A percentile compares a stretch with the other conserved stretches of the same genome.
Evolutionary conservation across 2,329 filamentous ascomycete species (phyloP).

Genomic region (Pseudonectria foliicola): DNA sequence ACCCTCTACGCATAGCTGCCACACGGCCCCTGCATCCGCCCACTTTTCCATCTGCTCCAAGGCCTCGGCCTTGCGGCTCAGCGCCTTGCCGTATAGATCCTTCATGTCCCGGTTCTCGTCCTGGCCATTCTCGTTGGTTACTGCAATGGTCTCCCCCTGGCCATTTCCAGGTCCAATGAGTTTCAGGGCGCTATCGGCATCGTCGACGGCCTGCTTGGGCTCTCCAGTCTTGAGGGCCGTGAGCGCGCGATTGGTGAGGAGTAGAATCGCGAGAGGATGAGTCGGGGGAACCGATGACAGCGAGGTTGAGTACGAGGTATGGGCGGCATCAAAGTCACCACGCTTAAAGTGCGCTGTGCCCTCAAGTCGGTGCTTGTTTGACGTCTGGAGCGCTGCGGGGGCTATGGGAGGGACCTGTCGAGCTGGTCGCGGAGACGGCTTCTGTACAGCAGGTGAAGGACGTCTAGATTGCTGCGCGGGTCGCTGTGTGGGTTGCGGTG

Average conservation of each 20-base stretch:
- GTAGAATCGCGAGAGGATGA: conserved; percentile 81
- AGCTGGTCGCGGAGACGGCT: conserved; percentile 39
- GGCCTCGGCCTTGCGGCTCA: conserved; percentile 92
- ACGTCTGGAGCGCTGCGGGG: conserved; percentile 62
- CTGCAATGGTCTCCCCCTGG: conserved; percentile 69
- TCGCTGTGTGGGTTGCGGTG: conserved; percentile 25
- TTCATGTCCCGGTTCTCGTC: conserved; percentile 75
- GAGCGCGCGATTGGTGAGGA: conserved; percentile 84
- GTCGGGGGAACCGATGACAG: conserved; percentile 64
- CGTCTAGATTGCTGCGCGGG: conserved; percentile 27
- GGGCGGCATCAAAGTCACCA: conserved; percentile 83
- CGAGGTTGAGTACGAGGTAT: conserved; percentile 73
- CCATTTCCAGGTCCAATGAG: conserved; percentile 76
- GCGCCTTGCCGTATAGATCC: conserved; percentile 86
- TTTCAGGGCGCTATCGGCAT: conserved; percentile 72
- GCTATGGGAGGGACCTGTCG: conserved; percentile 62
- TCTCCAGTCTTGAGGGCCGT: conserved; percentile 89
- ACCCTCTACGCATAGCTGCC: conserved; percentile 75
- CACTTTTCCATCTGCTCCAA: conserved; percentile 94
- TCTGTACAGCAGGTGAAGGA: conserved; percentile 30
- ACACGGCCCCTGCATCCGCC: conserved; percentile 72
- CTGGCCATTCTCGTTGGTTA: conserved; percentile 49
- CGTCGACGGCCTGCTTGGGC: conserved; percentile 75
- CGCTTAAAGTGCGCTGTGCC: conserved; percentile 89
- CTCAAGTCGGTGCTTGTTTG: conserved; percentile 68